Percentiles rank a stretch among this genome's conserved stretches.
phyloP scores from a whole-genome alignment of 108 stramenopile species.

The Conticribra weissflogii region DNA sequence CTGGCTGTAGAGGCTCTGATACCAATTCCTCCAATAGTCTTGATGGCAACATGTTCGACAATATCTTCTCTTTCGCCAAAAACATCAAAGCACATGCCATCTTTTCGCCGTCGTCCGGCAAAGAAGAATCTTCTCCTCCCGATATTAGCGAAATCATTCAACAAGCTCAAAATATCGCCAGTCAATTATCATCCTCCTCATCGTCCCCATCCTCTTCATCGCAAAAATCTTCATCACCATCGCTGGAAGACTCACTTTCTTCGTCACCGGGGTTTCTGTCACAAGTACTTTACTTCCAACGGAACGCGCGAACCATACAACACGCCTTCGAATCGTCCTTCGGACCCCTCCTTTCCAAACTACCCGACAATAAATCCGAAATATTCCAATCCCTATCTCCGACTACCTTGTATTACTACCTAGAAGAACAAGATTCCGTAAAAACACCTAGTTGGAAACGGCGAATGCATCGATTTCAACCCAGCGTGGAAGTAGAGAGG shows the following conservation, averaged over 20 bases:
- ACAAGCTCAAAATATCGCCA: slow-evolving; percentile 39
- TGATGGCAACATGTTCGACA: slow-evolving; percentile 4
- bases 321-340: slow-evolving; percentile 39
- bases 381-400: slow-evolving; percentile 7
- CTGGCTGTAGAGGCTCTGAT: no score
- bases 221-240: not conserved
- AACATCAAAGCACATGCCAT: slow-evolving; percentile 15
- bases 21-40: no score
- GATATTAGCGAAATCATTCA: slow-evolving; percentile 35
- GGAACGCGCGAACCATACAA: slow-evolving; percentile 30
- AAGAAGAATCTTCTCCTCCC: slow-evolving; percentile 22
- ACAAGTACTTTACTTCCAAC: slow-evolving; percentile 35
- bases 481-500: slow-evolving; percentile 54
- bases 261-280: slow-evolving; percentile 24
- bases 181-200: not conserved
- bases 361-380: slow-evolving; percentile 8
- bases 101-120: slow-evolving; percentile 12
- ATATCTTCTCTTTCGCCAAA: slow-evolving; percentile 30
- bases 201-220: not conserved
- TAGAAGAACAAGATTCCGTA: slow-evolving; percentile 72
- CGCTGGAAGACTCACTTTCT: not conserved
- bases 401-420: slow-evolving; percentile 57
- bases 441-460: slow-evolving; percentile 86
- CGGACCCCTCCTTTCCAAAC: not conserved
- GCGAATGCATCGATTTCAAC: slow-evolving; percentile 71